Conservation (phyloP, 495 filamentous ascomycete genomes). For the Margaritispora aquatica region DNA sequence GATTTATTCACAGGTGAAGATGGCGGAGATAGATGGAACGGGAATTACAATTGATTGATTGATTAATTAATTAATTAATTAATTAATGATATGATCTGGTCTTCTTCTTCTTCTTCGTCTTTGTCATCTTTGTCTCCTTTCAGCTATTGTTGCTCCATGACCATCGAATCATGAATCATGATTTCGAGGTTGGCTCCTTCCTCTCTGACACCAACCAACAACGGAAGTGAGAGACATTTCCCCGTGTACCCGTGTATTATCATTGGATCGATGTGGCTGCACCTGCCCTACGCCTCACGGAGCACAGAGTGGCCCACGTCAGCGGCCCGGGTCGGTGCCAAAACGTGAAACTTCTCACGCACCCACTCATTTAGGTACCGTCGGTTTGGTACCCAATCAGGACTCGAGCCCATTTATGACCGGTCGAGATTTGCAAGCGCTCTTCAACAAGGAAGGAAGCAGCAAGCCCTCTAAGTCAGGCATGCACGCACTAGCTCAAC, state of each 20-base stretch:
- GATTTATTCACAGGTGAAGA: neutral
- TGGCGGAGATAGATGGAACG: neutral
- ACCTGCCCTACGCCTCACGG: neutral
- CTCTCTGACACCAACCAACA: neutral
- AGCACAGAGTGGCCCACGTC: neutral
- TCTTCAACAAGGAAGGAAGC: no score
- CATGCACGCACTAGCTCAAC: neutral
- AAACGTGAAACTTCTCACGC: neutral
- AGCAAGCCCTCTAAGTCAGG: neutral
- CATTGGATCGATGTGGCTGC: neutral
- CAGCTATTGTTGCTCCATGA: neutral
- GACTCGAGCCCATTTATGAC: neutral
- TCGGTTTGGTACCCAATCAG: neutral
- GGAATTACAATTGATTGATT: no score
- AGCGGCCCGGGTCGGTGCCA: no score
- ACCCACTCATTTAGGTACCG: neutral
- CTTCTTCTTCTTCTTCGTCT: no score
- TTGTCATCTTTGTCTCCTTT: neutral
- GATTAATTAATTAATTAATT: no score
- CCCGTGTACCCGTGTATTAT: neutral
- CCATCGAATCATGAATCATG: neutral
- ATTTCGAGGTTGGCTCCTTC: neutral
- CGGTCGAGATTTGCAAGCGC: neutral
- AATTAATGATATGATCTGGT: neutral
- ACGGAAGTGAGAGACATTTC: neutral